Conservation (phyloP, 768 basidiomycete species). For the Xerocomellus amylosporus region DNA sequence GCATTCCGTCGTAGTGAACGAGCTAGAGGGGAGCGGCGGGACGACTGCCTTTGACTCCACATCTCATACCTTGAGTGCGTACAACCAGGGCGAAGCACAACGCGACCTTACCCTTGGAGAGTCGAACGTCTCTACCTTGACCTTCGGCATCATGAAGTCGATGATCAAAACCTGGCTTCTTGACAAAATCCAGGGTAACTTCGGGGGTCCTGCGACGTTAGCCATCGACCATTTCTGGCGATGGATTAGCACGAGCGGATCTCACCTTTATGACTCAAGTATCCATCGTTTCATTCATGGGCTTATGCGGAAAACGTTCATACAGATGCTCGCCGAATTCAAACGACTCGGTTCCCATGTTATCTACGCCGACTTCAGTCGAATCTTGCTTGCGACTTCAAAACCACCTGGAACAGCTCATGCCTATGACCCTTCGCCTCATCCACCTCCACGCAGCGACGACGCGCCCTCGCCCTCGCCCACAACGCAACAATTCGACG, state of each 20-base stretch:
- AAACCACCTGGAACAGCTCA: slow-evolving; percentile 95
- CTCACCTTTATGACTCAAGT: slow-evolving; percentile 88
- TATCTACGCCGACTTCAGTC: slow-evolving; percentile 90
- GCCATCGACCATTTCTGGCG: slow-evolving; percentile 96
- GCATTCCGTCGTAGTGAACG: slow-evolving; percentile 93
- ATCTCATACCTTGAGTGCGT: slow-evolving; percentile 88
- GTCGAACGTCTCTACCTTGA: slow-evolving; percentile 81
- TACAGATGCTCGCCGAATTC: slow-evolving; percentile 95
- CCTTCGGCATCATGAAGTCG: slow-evolving; percentile 77
- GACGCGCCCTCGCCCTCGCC: too few species aligned
- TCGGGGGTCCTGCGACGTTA: slow-evolving; percentile 61
- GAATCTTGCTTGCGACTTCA: slow-evolving; percentile 86
- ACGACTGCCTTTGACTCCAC: slow-evolving; percentile 92
- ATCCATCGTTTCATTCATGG: slow-evolving; percentile 92
- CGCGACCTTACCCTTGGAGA: slow-evolving; percentile 85
- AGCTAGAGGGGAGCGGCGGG: slow-evolving; percentile 93
- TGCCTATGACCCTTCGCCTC: too few species aligned
- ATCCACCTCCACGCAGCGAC: too few species aligned
- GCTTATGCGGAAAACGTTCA: slow-evolving; percentile 97
- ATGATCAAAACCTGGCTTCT: slow-evolving; percentile 92
- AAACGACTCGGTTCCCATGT: slow-evolving; percentile 91
- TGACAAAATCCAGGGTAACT: slow-evolving; percentile 62
- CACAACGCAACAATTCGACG: too few species aligned
- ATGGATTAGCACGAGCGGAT: slow-evolving; percentile 86
- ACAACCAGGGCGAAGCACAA: slow-evolving; percentile 56